phyloP scores from a whole-genome alignment of 2,329 filamentous ascomycete species.

The Ophiosphaerella korrae region DNA sequence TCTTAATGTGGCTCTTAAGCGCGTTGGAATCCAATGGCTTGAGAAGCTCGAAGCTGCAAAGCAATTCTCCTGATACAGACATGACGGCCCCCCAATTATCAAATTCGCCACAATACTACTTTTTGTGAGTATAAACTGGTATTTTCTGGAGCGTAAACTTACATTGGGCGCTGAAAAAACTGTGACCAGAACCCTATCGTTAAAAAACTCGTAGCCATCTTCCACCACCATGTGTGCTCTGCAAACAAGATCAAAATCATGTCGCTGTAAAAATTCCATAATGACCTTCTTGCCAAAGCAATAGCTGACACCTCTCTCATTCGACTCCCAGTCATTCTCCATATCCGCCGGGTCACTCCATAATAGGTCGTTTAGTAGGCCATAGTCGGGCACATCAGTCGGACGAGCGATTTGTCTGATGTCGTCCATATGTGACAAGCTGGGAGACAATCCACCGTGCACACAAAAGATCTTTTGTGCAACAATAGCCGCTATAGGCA shows the following conservation, averaged over 20 bases:
- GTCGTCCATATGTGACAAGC: constrained; percentile 95
- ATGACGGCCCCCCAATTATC: constrained; percentile 99
- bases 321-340: constrained; percentile 97
- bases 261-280: constrained; percentile 88
- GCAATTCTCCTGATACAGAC: constrained; percentile 90
- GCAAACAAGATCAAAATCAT: constrained; percentile 97
- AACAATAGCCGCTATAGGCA: constrained; percentile 95
- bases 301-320: constrained; percentile 95
- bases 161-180: constrained; percentile 98
- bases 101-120: constrained; percentile 94
- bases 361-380: constrained; percentile 88
- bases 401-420: constrained; percentile 94
- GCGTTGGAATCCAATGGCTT: constrained; percentile 96
- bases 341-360: constrained; percentile 99
- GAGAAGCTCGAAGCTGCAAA: constrained; percentile 95
- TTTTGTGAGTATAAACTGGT: constrained; percentile 17
- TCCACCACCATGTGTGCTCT: constrained; percentile 99
- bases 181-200: constrained; percentile 90
- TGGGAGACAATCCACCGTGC: constrained; percentile 91
- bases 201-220: constrained; percentile 99
- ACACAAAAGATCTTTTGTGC: constrained; percentile 98
- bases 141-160: constrained; percentile 52
- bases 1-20: constrained; percentile 98
- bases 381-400: constrained; percentile 96
- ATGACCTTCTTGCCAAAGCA: constrained; percentile 99